Base-by-base conservation (phyloP, 2,329 filamentous ascomycete species). In the Xylariaceae sp. region DNA sequence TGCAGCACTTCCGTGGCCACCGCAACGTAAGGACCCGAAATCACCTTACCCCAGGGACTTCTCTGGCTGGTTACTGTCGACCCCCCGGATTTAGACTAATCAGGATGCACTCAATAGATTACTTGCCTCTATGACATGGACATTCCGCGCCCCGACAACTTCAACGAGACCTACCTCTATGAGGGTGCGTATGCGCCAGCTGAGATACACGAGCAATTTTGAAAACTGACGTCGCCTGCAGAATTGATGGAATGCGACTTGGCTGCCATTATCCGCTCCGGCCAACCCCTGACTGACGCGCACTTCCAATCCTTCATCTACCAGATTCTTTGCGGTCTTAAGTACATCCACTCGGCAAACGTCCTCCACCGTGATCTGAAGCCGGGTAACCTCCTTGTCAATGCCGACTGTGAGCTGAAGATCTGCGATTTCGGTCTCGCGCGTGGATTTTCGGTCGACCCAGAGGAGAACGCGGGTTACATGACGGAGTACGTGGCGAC, bases 281-380 rank as follows among this genome's bases (percentile, higher is more conserved):
- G 94, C 63, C 94, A 99, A 75, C 92, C 94, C 52, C 82, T 99
- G 73, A 99, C 94, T 72, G 94, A 99, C 73, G 94, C 94, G 57
- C 94, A 99, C 77, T 99, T 99, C 81, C 94, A 99, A 78, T 97
- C 94, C 55, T 99, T 99, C 79, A 97, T 99, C 78, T 99, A 99
- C 81, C 94, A 99, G 82, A 99, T 99, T 67, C 88, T 99, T 4
- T 97, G 94, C 74, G 94, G 94, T 65, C 82, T 99, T 68, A 99
- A 99, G 81, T 99, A 97, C 77, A 97, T 99, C 66, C 94, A 99
- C 80, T 97, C 93, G 18, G 94, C 94, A 68, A 97, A 97, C 71
- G 94, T 99, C 55, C 82, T 99, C 66, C 94, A 99, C 75, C 89
- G 94, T 74, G 94, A 99, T 75, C 77, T 99, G 72, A 99, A 99